Percentiles rank a stretch among this genome's conserved stretches.
phyloP scores from a whole-genome alignment of 129 eudicot genomes.

The Chrysanthemum seticuspe region DNA sequence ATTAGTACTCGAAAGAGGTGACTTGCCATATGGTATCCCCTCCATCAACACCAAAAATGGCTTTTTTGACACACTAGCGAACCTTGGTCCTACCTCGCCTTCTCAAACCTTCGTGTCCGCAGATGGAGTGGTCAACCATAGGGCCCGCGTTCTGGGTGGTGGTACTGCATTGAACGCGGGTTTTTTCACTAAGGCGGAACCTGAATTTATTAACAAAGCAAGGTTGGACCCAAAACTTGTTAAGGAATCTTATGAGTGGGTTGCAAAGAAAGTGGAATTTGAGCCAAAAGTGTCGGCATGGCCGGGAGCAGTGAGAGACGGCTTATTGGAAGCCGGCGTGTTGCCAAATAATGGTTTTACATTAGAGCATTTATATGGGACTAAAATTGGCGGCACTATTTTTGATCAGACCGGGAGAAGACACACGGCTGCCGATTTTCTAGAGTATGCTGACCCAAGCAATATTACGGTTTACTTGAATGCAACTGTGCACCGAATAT shows the following conservation, averaged over 20 bases:
- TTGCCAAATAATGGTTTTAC: slow-evolving; percentile 64
- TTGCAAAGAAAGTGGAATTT: slow-evolving; percentile 64
- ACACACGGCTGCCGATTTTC: slow-evolving; percentile 83
- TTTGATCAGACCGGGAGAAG: slow-evolving; percentile 65
- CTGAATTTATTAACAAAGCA: slow-evolving; percentile 30
- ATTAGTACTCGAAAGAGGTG: slow-evolving; percentile 75
- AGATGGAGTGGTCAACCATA: slow-evolving; percentile 77
- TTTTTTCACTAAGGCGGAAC: slow-evolving; percentile 63
- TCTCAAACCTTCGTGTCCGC: slow-evolving; percentile 71
- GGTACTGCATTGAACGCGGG: slow-evolving; percentile 84
- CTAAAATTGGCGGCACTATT: slow-evolving; percentile 77
- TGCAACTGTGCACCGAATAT: slow-evolving; percentile 64
- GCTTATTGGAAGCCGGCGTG: slow-evolving; percentile 69
- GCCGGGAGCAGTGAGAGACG: slow-evolving; percentile 77
- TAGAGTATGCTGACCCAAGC: slow-evolving; percentile 66
- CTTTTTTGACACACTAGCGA: slow-evolving; percentile 42
- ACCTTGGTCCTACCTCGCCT: slow-evolving; percentile 61
- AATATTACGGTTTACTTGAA: slow-evolving; percentile 49
- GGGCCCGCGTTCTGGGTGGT: slow-evolving; percentile 82
- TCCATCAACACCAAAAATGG: slow-evolving; percentile 43
- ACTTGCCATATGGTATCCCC: slow-evolving; percentile 55
- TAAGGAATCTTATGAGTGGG: slow-evolving; percentile 70
- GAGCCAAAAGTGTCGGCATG: slow-evolving; percentile 57
- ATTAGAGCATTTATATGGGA: slow-evolving; percentile 62
- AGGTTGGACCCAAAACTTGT: slow-evolving; percentile 59